Conservation (phyloP, 2,329 filamentous ascomycete species). For the Monosporascus cannonballus region DNA sequence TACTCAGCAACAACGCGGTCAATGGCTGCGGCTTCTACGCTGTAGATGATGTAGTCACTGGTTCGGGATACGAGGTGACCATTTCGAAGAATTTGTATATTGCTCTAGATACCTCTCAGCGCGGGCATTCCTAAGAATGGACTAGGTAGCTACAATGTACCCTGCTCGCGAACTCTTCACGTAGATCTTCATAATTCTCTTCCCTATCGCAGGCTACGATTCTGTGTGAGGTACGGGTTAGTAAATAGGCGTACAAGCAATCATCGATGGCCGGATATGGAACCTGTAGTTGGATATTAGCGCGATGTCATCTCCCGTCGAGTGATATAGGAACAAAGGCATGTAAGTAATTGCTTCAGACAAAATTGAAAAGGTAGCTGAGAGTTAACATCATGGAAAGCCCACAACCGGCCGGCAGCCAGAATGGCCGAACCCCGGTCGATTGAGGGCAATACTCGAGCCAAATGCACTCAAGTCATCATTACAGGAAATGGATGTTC, state of each 20-base stretch:
- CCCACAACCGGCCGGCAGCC: constrained; percentile 54
- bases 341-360: constrained; percentile 58
- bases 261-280: not conserved
- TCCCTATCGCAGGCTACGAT: constrained; percentile 91
- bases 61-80: constrained; percentile 91
- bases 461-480: constrained; percentile 99
- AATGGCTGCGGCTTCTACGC: constrained; percentile 90
- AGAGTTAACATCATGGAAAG: constrained; percentile 98
- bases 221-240: constrained; percentile 42
- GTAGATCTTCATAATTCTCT: constrained; percentile 77
- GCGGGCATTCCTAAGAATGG: constrained; percentile 26
- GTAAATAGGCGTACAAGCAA: constrained; percentile 3
- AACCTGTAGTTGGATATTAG: constrained; percentile 16
- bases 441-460: constrained; percentile 82
- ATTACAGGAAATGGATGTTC: constrained; percentile 42
- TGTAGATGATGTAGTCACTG: constrained; percentile 99
- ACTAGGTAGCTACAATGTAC: constrained; percentile 48
- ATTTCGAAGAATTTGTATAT: constrained; percentile 85
- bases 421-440: constrained; percentile 64
- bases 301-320: constrained; percentile 13
- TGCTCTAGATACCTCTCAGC: constrained; percentile 62
- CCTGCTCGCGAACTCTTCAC: constrained; percentile 76
- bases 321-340: constrained; percentile 10
- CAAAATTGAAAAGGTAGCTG: constrained; percentile 88
- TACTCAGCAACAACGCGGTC: constrained; percentile 80